phyloP scores from a whole-genome alignment of 805 yeast species.

The Saturnispora halmiae region DNA sequence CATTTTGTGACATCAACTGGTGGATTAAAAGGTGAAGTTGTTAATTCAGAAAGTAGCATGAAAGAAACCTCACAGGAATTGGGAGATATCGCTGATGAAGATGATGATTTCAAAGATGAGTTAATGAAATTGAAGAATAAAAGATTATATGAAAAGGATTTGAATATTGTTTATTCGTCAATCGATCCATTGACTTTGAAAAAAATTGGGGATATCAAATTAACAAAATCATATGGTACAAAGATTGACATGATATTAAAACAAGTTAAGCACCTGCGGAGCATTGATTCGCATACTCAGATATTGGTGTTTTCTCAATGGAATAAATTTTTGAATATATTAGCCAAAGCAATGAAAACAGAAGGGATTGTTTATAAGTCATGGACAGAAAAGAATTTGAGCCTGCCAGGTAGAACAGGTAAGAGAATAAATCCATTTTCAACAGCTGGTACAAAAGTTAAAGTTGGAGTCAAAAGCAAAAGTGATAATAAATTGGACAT shows the following conservation, averaged over 20 bases:
- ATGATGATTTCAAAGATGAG: conserved; percentile 9
- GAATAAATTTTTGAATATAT: conserved; percentile 58
- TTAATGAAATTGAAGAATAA: conserved; percentile 22
- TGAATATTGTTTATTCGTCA: conserved; percentile 38
- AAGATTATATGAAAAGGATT: conserved; percentile 23
- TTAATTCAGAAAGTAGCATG: conserved; percentile 17
- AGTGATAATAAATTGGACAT: conserved; percentile 16
- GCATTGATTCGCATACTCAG: conserved; percentile 55
- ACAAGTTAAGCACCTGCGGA: conserved; percentile 56
- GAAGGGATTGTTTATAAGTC: conserved; percentile 53
- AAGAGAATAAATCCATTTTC: conserved; percentile 4
- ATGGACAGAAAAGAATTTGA: conserved; percentile 28
- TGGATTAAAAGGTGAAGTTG: conserved; percentile 39
- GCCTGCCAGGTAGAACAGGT: conserved; percentile 10
- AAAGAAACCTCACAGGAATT: neutral
- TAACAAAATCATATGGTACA: conserved; percentile 60
- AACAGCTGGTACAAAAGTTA: conserved; percentile 5
- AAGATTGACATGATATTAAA: conserved; percentile 78
- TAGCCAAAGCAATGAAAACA: conserved; percentile 55
- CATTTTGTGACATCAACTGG: conserved; percentile 55
- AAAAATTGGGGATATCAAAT: conserved; percentile 36
- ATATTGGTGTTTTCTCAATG: conserved; percentile 87
- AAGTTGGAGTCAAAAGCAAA: neutral
- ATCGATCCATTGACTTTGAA: conserved; percentile 34
- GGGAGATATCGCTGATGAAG: conserved; percentile 12